Base-by-base conservation (phyloP, 192 early-diverging fungal genomes). In the Funneliformis geosporum region DNA sequence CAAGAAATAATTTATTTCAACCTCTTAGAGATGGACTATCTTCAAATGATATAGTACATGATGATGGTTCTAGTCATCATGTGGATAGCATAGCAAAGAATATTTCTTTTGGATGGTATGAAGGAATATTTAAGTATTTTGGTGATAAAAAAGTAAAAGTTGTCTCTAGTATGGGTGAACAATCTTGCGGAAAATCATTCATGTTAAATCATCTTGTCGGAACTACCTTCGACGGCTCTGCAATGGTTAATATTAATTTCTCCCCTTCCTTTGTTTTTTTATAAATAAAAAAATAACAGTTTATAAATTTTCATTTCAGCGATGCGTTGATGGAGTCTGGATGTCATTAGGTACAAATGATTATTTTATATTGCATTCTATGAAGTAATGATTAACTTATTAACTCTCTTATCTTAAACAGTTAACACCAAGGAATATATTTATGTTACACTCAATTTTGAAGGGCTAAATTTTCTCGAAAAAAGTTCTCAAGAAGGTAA, bases 371-470 rank as follows among this genome's bases (percentile, higher is more conserved):
- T 50, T 11, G 33, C 8, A 18, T 33, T 14, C n/a, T 50, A 16
- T 18, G 21, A 73, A 33, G 23, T 33, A 3, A 4, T 46, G 46
- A 11, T 10, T 71, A 47, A n/a, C 47, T n/a, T 25, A 47, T 18
- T 21, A 69, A 44, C 23, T 9, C 18, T 42, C 27, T 33, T 14
- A 14, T 60, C 60, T 42, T 28, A 39, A 18, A 46, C 27, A 76
- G 75, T 44, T 18, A 43, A 59, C 10, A 65, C 61, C 2, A 40
- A 46, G 0, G 60, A 80, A 21, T 74, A 28, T 39, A 16, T 80
- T 16, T 80, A 80, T 43, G 79, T 80, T 16, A 73, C 73, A 14
- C 69, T 80, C 42, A 73, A 80, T 11, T 80, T 80, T 55, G 79
- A 80, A 61, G 79, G 79, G 18, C 23, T 42, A 10, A 76, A 27